Evolutionary conservation across 2,329 filamentous ascomycete genomes (phyloP), one percentile per base, ranked within the genome.

Genomic region (Scedosporium apiospermum): DNA sequence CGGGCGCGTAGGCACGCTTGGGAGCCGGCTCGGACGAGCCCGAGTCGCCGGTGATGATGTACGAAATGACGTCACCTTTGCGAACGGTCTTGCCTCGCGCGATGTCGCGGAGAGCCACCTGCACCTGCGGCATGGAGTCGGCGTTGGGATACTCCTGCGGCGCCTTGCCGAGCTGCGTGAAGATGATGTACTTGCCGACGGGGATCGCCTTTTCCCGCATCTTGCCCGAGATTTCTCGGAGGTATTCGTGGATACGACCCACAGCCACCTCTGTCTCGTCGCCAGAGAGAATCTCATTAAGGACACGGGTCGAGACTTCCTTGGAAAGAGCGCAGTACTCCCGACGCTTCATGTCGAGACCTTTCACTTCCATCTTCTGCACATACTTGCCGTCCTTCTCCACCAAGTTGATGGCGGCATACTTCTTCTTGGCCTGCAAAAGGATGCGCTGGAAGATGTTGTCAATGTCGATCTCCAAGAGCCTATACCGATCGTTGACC

Each of bases 361-460:
- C 95, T 77, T 99, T 99, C 71, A 99, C 90, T 74, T 99, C 95
- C 75, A 99, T 89, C 77, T 96, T 93, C 73, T 98, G 93, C 55
- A 93, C 81, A 71, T 88, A 96, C 73, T 93, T 96, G 68, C 92
- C 93, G 69, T 96, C 89, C 23, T 90, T 82, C 69, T 97, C 90
- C 6, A 95, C 86, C 73, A 98, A 86, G 73, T 96, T 98, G 75
- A 99, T 90, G 49, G 95, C 95, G 7, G 95, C 95, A 74, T 99
- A 99, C 80, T 99, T 99, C 81, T 99, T 99, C 83, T 99, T 99
- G 34, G 95, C 93, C 71, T 98, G 95, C 14, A 99, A 81, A 46
- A 99, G 78, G 63, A 99, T 89, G 38, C 95, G 88, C 57, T 93
- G 86, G 82, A 99, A 99, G 65, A 98, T 84, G 70, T 98, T 97